These are phyloP conservation scores for Phialocephala subalpina DNA, from an alignment of 2,329 filamentous ascomycete species.

Conservation along the genomic window DNA sequence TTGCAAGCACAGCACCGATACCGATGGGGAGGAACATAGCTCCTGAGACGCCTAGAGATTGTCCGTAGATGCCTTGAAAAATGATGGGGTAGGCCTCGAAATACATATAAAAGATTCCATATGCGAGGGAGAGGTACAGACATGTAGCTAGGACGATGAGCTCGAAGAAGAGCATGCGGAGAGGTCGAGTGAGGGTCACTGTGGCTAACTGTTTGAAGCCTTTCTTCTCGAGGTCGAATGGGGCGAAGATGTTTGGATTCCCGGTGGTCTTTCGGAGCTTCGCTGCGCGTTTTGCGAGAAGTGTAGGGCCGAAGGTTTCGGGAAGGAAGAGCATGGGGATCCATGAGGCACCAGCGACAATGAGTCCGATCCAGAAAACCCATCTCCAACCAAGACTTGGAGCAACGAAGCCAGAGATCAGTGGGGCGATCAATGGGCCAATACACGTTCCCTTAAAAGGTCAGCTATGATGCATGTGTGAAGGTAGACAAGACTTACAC, in stretches of 20 bases:
- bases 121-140: constrained; percentile 67
- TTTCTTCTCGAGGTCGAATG: constrained; percentile 69
- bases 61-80: constrained; percentile 65
- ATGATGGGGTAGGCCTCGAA: constrained; percentile 73
- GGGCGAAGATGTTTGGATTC: constrained; percentile 61
- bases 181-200: constrained; percentile 67
- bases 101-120: constrained; percentile 69
- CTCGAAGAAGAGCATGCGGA: constrained; percentile 66
- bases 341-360: constrained; percentile 69
- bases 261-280: constrained; percentile 67
- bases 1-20: constrained; percentile 58
- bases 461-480: neutral
- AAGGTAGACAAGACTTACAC: constrained; percentile 48
- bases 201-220: constrained; percentile 56
- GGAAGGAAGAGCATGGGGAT: constrained; percentile 68
- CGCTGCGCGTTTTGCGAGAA: constrained; percentile 65
- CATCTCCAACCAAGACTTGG: constrained; percentile 66
- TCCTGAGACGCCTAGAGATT: constrained; percentile 64
- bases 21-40: constrained; percentile 66
- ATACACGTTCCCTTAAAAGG: constrained; percentile 62
- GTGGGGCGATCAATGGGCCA: constrained; percentile 68
- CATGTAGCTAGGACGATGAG: constrained; percentile 69
- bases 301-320: constrained; percentile 66
- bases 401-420: constrained; percentile 67
- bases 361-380: constrained; percentile 68